A percentile compares a stretch with the other conserved stretches of the same genome.
Conservation (phyloP, 495 filamentous ascomycete genomes). For the Copromyces sp. region DNA sequence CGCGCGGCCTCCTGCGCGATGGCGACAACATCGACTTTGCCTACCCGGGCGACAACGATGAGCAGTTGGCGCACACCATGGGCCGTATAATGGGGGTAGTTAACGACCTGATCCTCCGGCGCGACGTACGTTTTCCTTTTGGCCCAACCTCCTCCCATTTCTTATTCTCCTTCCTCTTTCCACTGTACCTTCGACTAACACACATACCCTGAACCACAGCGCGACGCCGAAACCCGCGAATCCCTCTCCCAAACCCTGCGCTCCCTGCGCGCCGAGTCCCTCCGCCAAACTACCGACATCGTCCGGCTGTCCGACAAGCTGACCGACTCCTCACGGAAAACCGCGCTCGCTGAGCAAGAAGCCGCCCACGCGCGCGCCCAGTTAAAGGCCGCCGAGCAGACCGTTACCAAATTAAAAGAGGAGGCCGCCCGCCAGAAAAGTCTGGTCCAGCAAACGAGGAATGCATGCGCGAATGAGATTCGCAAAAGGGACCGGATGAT, state of each 20-base stretch:
- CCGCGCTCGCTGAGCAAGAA: conserved; percentile 62
- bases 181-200: not conserved
- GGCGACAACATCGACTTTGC: conserved; percentile 80
- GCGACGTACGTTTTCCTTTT: conserved; percentile 53
- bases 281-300: conserved; percentile 53
- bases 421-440: conserved; percentile 70
- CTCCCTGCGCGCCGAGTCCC: conserved; percentile 57
- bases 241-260: conserved; percentile 70
- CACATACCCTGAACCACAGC: conserved; percentile 35
- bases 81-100: conserved; percentile 81
- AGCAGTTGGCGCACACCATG: conserved; percentile 59
- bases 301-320: conserved; percentile 55
- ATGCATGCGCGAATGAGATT: conserved; percentile 83
- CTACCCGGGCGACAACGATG: conserved; percentile 53
- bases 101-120: conserved; percentile 74
- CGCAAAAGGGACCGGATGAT: conserved; percentile 86
- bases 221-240: conserved; percentile 79
- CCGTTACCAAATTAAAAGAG: conserved; percentile 60
- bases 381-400: conserved; percentile 59
- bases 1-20: conserved; percentile 78
- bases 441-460: conserved; percentile 67
- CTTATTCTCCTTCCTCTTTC: no score
- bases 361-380: conserved; percentile 60
- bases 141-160: no score
- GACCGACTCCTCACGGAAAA: conserved; percentile 62